Evolutionary conservation across 257 asterid species (phyloP), one percentile per base, ranked within the genome.

Genomic region (Fraxinus cuspidata): DNA sequence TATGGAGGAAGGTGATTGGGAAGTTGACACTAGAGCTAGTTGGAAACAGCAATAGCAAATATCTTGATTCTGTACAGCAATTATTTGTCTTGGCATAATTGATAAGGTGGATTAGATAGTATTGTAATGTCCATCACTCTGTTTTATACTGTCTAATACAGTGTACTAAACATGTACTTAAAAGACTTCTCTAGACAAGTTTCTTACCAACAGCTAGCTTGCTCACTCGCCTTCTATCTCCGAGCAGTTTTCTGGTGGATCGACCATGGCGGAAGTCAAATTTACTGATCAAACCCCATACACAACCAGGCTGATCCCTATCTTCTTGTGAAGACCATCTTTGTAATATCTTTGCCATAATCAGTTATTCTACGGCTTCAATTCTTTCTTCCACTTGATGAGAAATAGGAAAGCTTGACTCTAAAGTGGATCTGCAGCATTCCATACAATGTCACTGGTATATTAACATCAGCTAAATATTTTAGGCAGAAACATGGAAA

Each of bases 251-350:
- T 81, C 86, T 90, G 65, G 93, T 84, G 80, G 94, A 67, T 81
- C 96, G 90, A 44, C 95, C 92, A 70, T 87, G 89, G 38, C 97
- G 95, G 83, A 93, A 90, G 80, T 92, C 90, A 83, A 96, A 90
- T 66, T 90, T 89, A 83, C 82, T 92, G 77, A 96, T 92, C 67
- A 96, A 86, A 81, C 98, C 93, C 83, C 85, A 86, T n/a, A 93
- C 87, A 74, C 99, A 96, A 73, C 99, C 97, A 6, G 91, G 84
- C 35, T 85, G 91, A 81, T 87, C 92, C 81, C 88, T 90, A 68
- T 85, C 97, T 71, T 84, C 82, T 29, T 91, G 86, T 66, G 85
- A 78, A 74, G 83, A 65, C 18, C 88, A 89, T 80, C 86, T 88
- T 69, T 87, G 86, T 71, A 93, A 85, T 88, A 78, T 90, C 96